These are phyloP conservation scores for Candida sanyiensis DNA, from an alignment of 805 yeast species.

Conservation along the genomic window DNA sequence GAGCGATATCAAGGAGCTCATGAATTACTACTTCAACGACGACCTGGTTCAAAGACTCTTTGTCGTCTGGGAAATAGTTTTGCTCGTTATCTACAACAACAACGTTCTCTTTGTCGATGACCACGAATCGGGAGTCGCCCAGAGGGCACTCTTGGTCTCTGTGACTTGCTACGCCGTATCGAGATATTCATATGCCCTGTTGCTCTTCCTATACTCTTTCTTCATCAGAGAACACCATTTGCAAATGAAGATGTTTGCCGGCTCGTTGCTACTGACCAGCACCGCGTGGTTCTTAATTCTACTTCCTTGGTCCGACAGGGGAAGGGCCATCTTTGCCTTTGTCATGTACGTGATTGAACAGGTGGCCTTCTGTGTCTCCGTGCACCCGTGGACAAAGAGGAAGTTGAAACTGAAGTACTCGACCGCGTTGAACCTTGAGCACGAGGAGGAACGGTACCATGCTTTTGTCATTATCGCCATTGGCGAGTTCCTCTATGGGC, in stretches of 20 bases:
- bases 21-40: slow-evolving; percentile 57
- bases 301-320: slow-evolving; percentile 38
- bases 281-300: slow-evolving; percentile 48
- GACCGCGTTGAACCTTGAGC: slow-evolving; percentile 61
- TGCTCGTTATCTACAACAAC: slow-evolving; percentile 48
- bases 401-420: slow-evolving; percentile 38
- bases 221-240: slow-evolving; percentile 44
- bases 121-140: slow-evolving; percentile 15
- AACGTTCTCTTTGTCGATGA: slow-evolving; percentile 37
- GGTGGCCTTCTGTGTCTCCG: slow-evolving; percentile 30
- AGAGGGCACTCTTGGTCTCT: slow-evolving; percentile 25
- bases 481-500: slow-evolving; percentile 54
- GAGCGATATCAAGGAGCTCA: slow-evolving; percentile 58
- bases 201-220: slow-evolving; percentile 33
- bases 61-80: slow-evolving; percentile 46
- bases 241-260: slow-evolving; percentile 41
- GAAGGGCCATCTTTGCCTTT: slow-evolving; percentile 40
- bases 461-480: slow-evolving; percentile 59
- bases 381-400: slow-evolving; percentile 44
- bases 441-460: slow-evolving; percentile 55
- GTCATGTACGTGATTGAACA: slow-evolving; percentile 39
- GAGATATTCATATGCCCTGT: slow-evolving; percentile 30
- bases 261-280: slow-evolving; percentile 30
- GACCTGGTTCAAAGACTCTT: slow-evolving; percentile 50
- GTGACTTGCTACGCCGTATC: slow-evolving; percentile 38